These are phyloP conservation scores for Xylaria venustula DNA, from an alignment of 495 filamentous ascomycete genomes.

Conservation along the genomic window DNA sequence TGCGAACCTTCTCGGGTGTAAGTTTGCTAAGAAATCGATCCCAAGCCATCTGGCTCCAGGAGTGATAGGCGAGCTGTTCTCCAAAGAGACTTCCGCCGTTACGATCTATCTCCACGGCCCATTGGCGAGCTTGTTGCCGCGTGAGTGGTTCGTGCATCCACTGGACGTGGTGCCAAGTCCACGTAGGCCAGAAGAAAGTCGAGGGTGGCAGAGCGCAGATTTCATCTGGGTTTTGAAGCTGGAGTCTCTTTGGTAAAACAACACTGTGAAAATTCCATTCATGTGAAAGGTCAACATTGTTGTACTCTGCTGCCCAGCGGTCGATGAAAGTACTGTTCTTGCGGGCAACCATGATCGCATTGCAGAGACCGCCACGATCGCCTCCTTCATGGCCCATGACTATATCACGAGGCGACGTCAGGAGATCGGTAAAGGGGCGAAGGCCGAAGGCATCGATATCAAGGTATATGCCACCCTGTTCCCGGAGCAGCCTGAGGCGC, in stretches of 20 bases:
- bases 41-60: conserved; percentile 49
- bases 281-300: conserved; percentile 31
- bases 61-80: conserved; percentile 47
- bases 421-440: conserved; percentile 35
- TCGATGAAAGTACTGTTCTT: conserved; percentile 39
- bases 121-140: conserved; percentile 30
- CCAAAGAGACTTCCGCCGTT: conserved; percentile 41
- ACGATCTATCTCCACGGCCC: conserved; percentile 33
- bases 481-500: conserved; percentile 39
- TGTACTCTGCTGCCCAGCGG: conserved; percentile 44
- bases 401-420: conserved; percentile 32
- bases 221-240: conserved; percentile 34
- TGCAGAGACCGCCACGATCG: conserved; percentile 46
- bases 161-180: conserved; percentile 45
- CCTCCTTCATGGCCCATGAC: conserved; percentile 48
- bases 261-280: conserved; percentile 51
- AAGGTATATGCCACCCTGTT: conserved; percentile 46
- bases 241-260: conserved; percentile 41
- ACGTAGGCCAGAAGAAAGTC: conserved; percentile 51
- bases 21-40: conserved; percentile 39
- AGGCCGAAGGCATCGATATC: conserved; percentile 45
- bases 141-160: conserved; percentile 46
- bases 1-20: conserved; percentile 35
- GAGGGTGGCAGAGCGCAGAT: conserved; percentile 43
- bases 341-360: conserved; percentile 45